phyloP scores from a whole-genome alignment of 805 yeast species.

The Zygosaccharomyces gambellarensis region DNA sequence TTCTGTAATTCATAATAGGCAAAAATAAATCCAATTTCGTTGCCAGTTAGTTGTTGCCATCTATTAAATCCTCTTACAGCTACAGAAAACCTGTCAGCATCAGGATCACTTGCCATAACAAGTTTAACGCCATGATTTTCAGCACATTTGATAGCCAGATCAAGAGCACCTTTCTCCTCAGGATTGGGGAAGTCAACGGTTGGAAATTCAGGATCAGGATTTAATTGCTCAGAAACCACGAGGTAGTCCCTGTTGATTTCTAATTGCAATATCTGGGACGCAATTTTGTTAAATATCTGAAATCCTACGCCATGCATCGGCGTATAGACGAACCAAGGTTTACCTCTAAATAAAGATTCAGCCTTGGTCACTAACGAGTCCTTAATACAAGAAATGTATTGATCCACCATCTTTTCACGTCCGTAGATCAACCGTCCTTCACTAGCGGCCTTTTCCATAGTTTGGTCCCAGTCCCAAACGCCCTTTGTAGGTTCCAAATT shows the following conservation, averaged over 20 bases:
- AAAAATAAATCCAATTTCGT: conserved; percentile 82
- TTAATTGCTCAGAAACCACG: conserved; percentile 57
- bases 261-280: conserved; percentile 30
- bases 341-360: neutral
- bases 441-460: conserved; percentile 32
- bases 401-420: conserved; percentile 39
- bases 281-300: conserved; percentile 45
- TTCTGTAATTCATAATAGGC: conserved; percentile 55
- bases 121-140: conserved; percentile 39
- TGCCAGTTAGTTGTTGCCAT: conserved; percentile 86
- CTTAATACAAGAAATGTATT: conserved; percentile 39
- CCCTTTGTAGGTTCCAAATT: conserved; percentile 58
- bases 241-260: conserved; percentile 36
- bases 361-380: conserved; percentile 31
- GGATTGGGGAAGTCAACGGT: conserved; percentile 93
- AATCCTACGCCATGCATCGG: conserved; percentile 96
- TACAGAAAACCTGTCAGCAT: conserved; percentile 88
- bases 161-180: conserved; percentile 89
- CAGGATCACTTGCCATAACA: conserved; percentile 92
- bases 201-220: conserved; percentile 80
- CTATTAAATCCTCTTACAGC: conserved; percentile 49
- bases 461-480: conserved; percentile 45
- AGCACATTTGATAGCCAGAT: conserved; percentile 61
- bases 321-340: conserved; percentile 65
- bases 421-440: conserved; percentile 35